Conservation (phyloP, 106 monocot genomes). For the Alisma plantagoaquatica region DNA sequence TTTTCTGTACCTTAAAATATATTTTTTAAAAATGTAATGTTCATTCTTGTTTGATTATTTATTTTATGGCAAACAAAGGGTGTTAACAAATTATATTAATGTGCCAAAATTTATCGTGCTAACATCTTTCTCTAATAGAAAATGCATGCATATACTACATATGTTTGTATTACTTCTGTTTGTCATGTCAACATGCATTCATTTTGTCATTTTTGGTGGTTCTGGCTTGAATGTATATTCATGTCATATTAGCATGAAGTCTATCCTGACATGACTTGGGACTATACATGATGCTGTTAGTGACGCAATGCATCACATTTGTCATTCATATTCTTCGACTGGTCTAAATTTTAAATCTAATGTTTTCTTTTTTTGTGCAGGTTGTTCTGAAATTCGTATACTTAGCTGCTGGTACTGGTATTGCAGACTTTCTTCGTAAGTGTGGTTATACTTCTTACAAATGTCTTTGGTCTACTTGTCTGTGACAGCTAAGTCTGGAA, state of each 20-base stretch:
- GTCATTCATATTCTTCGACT: neutral
- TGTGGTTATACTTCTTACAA: neutral
- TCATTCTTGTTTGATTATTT: too few relatives aligned
- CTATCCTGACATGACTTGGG: neutral
- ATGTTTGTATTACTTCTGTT: too few relatives aligned
- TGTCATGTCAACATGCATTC: too few relatives aligned
- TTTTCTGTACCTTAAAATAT: too few relatives aligned
- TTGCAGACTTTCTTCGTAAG: slow-evolving; percentile 60
- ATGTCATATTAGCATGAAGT: neutral
- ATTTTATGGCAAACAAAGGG: too few relatives aligned
- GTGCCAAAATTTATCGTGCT: too few relatives aligned
- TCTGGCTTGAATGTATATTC: too few relatives aligned
- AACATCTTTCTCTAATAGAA: too few relatives aligned
- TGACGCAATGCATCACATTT: neutral
- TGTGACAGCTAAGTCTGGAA: neutral
- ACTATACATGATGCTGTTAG: neutral
- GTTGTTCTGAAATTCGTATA: slow-evolving; percentile 53
- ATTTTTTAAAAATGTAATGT: too few relatives aligned
- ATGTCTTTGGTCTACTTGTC: neutral
- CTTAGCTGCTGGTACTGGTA: slow-evolving; percentile 35
- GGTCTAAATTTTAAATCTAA: neutral
- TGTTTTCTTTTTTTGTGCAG: slow-evolving; percentile 15
- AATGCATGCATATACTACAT: too few relatives aligned
- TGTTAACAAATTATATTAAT: too few relatives aligned
- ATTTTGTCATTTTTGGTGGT: too few relatives aligned